Evolutionary conservation across 768 basidiomycete genomes (phyloP).

Genomic region (Suillus weaverae): DNA sequence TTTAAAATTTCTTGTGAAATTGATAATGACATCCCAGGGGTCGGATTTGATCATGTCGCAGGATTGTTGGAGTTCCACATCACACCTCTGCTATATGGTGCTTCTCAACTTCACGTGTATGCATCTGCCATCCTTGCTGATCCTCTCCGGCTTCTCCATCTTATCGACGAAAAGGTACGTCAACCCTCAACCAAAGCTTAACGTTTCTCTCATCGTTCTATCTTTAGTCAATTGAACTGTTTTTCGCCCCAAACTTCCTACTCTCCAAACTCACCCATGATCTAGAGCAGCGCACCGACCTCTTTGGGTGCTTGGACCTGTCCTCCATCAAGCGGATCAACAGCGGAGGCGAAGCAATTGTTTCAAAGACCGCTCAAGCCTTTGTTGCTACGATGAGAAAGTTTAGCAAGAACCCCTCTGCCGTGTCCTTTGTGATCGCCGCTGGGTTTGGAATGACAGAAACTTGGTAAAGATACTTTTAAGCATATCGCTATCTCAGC

Average conservation of each 20-base stretch:
- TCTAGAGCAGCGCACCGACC: conserved; percentile 23
- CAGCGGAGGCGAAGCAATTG: conserved; percentile 44
- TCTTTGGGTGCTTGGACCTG: conserved; percentile 34
- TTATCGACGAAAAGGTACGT: conserved; percentile 39
- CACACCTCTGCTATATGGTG: conserved; percentile 35
- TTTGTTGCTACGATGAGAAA: conserved; percentile 34
- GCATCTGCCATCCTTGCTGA: conserved; percentile 25
- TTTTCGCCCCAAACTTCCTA: conserved; percentile 44
- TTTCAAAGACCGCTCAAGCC: conserved; percentile 37
- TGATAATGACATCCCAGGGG: conserved; percentile 25
- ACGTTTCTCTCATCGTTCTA: conserved; percentile 9
- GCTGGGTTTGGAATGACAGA: conserved; percentile 45
- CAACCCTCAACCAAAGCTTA: conserved; percentile 20
- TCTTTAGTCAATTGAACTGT: conserved; percentile 28
- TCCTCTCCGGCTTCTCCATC: conserved; percentile 20
- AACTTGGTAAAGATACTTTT: conserved; percentile 31
- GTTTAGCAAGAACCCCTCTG: conserved; percentile 18
- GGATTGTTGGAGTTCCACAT: conserved; percentile 44
- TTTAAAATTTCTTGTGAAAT: background rate
- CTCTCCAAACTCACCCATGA: conserved; percentile 39
- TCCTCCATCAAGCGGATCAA: conserved; percentile 36
- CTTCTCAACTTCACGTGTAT: conserved; percentile 24
- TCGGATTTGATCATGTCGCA: conserved; percentile 47
- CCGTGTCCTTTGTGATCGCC: conserved; percentile 15
- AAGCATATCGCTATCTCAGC: background rate